Evolutionary conservation across 257 asterid species (phyloP), one percentile per base, ranked within the genome.

Genomic region (Catharanthus roseus): DNA sequence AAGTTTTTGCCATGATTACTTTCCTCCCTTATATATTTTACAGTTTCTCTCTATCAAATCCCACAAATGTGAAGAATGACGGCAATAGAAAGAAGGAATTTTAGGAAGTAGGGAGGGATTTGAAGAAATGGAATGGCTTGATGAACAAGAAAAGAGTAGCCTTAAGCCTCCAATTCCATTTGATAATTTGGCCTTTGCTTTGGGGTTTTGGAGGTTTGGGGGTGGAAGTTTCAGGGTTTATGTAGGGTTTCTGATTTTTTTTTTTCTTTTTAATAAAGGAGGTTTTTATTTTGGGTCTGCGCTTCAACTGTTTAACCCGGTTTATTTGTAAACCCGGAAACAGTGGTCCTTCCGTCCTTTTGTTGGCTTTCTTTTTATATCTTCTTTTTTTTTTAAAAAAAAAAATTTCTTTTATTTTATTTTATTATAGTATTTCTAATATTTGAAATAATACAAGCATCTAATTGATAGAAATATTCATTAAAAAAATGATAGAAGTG

Each of bases 1-100:
- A 83, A 42, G 66, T 76, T 73, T 81, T 86, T 2, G 85, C 81
- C 96, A 90, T 67, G 36, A 15, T 28, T 16, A 6, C 86, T 74
- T 74, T 71, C 19, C 47, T 3, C 21, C 42, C 77, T 42, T 42
- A 9, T 42, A 9, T 42, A 12, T 47, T 6, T 47, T 47, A 19
- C 19, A 12, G 42, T 54, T 10, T 34, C 36, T 64, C 28, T 9
- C 26, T 61, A 2, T 61, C 28, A 38, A 1, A 2, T 11, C n/a
- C 44, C 31, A 18, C 42, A 3, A 54, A 26, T 16, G 10, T 70
- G 29, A 31, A 72, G 63, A 72, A 29, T 4, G 38, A 19, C 24
- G 21, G 34, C 1, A 62, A 61, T 18, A n/a, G 42, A 2, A 33
- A 42, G 28, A 0, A 1, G 31, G 1, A 3, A 7, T 23, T 10